These are phyloP conservation scores for Malus hybrid DNA, from an alignment of 331 rosid species.

Conservation along the genomic window DNA sequence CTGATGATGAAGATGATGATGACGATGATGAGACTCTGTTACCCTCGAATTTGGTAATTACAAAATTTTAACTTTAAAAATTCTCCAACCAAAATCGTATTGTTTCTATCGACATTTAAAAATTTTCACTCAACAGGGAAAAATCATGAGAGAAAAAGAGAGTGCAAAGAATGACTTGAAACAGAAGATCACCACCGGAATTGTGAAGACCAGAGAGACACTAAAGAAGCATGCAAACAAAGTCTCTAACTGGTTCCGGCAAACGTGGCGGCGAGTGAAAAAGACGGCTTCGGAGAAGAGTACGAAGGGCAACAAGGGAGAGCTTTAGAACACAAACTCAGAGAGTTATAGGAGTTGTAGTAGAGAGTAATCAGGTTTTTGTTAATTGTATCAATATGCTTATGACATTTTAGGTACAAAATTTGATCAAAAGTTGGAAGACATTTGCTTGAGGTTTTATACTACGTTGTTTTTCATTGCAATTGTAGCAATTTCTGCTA, in stretches of 20 bases:
- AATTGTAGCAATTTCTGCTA: not conserved
- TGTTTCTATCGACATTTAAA: not conserved
- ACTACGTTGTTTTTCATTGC: not conserved
- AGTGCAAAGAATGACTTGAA: constrained; percentile 52
- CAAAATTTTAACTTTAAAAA: not conserved
- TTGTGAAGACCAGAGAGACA: constrained; percentile 38
- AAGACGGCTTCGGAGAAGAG: constrained; percentile 39
- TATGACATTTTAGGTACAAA: not conserved
- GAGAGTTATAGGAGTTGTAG: constrained; percentile 5
- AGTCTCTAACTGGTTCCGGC: constrained; percentile 42
- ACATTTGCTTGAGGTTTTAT: not conserved
- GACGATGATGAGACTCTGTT: constrained; percentile 43
- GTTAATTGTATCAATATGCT: not conserved
- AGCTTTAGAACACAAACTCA: constrained; percentile 41
- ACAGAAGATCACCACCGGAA: constrained; percentile 40
- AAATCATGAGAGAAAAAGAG: constrained; percentile 53
- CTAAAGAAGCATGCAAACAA: constrained; percentile 62
- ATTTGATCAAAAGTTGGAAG: not conserved
- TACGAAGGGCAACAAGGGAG: constrained; percentile 43
- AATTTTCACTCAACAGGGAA: constrained; percentile 43
- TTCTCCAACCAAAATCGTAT: not conserved
- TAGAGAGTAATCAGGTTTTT: not conserved
- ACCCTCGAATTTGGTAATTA: constrained; percentile 71
- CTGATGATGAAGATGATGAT: constrained; percentile 54
- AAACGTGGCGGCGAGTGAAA: constrained; percentile 60